Base-by-base conservation (phyloP, 1,284 basidiomycete species). In the Sanghuangporus baumii region DNA sequence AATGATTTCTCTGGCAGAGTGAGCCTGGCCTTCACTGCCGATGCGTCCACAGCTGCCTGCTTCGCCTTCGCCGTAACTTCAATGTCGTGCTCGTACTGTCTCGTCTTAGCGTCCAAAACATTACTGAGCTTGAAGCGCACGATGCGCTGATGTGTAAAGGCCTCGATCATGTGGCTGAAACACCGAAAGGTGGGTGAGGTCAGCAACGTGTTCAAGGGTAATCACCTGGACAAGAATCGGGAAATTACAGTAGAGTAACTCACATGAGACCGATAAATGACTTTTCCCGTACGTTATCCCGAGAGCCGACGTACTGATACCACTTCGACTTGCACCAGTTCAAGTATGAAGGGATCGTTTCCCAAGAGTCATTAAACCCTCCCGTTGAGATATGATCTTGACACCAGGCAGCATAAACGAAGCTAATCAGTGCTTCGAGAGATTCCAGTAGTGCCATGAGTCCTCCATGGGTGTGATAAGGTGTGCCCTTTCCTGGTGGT, bases 201-300 rank as follows among this genome's bases (percentile, higher is more conserved):
- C 40, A 61, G 60, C 54, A 61, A 56, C 60, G 55, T 61, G 55
- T 40, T 57, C 36, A 18, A 40, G 12, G 59, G 16, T 55, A 58
- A 47, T 23, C 55, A 43, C 38, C 20, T 46, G 47, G 36, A 31
- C 38, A 16, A 11, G 70, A 68, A 68, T 66, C 48, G 69, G 63
- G 48, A 62, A 60, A 68, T 67, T 68, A 41, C 65, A 59, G 64
- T 57, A 63, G 59, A 65, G 66, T 62, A 57, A 73, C 88, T 79
- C 81, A 89, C 88, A 91, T 87, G 74, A 91, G 78, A 65, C 88
- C 88, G 67, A 87, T 72, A 60, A 91, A 86, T 46, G 86, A 86
- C 74, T 83, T 85, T 75, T 91, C 88, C 50, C 84, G 81, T 69
- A 65, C 60, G n/a, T 55, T 60, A 50, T 89, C 87, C 55, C 60